Conservation (phyloP, 2,329 filamentous ascomycete species). For the Penicillium sclerotigenum region DNA sequence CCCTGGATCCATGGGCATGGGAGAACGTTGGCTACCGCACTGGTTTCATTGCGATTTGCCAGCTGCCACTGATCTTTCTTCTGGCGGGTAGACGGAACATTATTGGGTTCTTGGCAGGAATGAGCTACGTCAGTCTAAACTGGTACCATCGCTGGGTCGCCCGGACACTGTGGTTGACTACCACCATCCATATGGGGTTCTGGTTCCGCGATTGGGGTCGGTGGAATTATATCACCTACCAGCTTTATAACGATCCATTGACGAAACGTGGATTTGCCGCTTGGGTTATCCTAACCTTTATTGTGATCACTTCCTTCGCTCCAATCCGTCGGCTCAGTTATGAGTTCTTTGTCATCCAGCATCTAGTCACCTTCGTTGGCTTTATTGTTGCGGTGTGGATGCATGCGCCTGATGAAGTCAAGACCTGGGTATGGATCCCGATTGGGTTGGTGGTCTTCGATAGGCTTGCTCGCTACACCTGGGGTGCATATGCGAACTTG, state of each 20-base stretch:
- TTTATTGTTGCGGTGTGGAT: conserved; percentile 50
- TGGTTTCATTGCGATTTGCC: conserved; percentile 52
- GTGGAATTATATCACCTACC: conserved; percentile 49
- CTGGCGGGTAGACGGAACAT: conserved; percentile 57
- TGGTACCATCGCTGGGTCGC: conserved; percentile 54
- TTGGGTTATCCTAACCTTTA: conserved; percentile 52
- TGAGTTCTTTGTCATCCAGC: conserved; percentile 55
- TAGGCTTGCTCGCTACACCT: conserved; percentile 38
- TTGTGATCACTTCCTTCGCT: conserved; percentile 50
- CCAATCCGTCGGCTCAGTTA: conserved; percentile 51
- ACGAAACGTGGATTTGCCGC: conserved; percentile 53
- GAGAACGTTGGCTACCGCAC: conserved; percentile 57
- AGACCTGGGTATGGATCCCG: conserved; percentile 47
- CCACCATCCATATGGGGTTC: conserved; percentile 54
- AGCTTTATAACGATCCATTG: conserved; percentile 50
- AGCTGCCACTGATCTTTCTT: conserved; percentile 56
- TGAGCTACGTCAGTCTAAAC: conserved; percentile 51
- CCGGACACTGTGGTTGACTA: conserved; percentile 51
- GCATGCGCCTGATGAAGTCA: conserved; percentile 47
- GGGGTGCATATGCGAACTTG: conserved; percentile 42
- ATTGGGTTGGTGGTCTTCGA: conserved; percentile 49
- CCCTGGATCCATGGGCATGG: conserved; percentile 49
- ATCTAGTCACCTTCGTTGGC: conserved; percentile 51
- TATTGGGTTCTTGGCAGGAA: conserved; percentile 47
- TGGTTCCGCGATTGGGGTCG: conserved; percentile 53